These are phyloP conservation scores for Xylaria sp. DNA, from an alignment of 2,329 filamentous ascomycete genomes.

Conservation along the genomic window DNA sequence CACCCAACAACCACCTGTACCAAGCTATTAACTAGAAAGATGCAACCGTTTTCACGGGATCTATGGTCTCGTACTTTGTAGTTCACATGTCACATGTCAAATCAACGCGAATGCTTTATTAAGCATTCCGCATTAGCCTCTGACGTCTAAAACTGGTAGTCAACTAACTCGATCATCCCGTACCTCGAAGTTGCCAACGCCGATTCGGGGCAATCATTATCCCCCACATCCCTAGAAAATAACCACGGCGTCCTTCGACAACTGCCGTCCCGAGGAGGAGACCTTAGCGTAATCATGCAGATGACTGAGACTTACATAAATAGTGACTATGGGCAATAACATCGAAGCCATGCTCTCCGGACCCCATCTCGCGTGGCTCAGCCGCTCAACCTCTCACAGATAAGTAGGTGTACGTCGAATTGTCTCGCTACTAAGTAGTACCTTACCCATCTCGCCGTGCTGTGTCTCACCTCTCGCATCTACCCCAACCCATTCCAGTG, in stretches of 20 bases:
- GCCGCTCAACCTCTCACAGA: neutral
- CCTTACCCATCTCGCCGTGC: neutral
- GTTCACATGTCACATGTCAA: too few species aligned
- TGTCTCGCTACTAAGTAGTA: neutral
- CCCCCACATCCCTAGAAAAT: slow-evolving; percentile 6
- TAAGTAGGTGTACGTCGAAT: slow-evolving; percentile 1
- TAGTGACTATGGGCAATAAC: neutral
- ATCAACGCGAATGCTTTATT: neutral
- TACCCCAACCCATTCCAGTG: neutral
- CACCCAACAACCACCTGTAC: too few species aligned
- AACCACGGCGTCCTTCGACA: slow-evolving; percentile 9
- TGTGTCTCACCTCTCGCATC: neutral
- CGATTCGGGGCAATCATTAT: slow-evolving; percentile 33
- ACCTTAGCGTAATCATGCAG: slow-evolving; percentile 6
- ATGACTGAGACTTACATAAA: slow-evolving; percentile 41
- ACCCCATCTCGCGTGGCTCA: neutral
- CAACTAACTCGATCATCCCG: too few species aligned
- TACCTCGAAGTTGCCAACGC: neutral
- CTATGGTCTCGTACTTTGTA: too few species aligned
- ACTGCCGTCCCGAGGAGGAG: slow-evolving; percentile 31
- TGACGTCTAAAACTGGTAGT: too few species aligned
- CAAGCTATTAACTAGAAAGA: neutral
- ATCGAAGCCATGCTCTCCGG: neutral
- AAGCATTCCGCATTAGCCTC: too few species aligned
- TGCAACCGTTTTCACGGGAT: too few species aligned